Evolutionary conservation across 345 rosid species (phyloP).

Genomic region (Trapa incisa): DNA sequence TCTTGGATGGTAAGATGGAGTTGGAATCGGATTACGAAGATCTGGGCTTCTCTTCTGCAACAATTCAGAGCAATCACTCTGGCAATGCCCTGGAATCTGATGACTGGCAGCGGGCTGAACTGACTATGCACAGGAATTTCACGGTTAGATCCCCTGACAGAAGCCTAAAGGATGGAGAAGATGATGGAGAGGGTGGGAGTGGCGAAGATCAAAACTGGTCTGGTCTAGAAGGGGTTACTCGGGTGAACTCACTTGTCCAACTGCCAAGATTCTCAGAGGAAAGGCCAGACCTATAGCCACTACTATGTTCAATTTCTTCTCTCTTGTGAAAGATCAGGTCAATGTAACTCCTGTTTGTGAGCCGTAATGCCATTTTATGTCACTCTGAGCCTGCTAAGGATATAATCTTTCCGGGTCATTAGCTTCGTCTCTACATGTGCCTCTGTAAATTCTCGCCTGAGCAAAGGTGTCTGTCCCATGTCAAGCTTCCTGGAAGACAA

Average conservation of each 20-base stretch:
- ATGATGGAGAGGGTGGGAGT: conserved; percentile 14
- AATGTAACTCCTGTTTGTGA: neutral
- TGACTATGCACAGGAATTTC: conserved; percentile 72
- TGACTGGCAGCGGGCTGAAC: conserved; percentile 73
- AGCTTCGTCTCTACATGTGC: neutral
- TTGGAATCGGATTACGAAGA: conserved; percentile 72
- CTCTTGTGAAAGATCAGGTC: neutral
- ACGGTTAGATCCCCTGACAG: conserved; percentile 73
- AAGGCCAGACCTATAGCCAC: conserved; percentile 26
- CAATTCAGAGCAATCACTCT: conserved; percentile 55
- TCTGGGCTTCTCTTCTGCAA: conserved; percentile 67
- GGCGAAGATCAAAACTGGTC: conserved; percentile 82
- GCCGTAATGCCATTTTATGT: neutral
- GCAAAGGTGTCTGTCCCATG: neutral
- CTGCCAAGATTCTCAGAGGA: conserved; percentile 92
- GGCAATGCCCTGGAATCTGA: conserved; percentile 64
- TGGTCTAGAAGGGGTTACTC: conserved; percentile 87
- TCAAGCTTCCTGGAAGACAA: neutral
- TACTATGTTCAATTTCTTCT: neutral
- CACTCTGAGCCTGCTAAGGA: neutral
- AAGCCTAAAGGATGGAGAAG: conserved; percentile 26
- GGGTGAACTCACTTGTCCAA: conserved; percentile 95
- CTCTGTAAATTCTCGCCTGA: neutral
- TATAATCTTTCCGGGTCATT: neutral
- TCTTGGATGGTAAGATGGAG: conserved; percentile 93